phyloP scores from a whole-genome alignment of 257 asterid genomes.

The Ligustrum vulgare region DNA sequence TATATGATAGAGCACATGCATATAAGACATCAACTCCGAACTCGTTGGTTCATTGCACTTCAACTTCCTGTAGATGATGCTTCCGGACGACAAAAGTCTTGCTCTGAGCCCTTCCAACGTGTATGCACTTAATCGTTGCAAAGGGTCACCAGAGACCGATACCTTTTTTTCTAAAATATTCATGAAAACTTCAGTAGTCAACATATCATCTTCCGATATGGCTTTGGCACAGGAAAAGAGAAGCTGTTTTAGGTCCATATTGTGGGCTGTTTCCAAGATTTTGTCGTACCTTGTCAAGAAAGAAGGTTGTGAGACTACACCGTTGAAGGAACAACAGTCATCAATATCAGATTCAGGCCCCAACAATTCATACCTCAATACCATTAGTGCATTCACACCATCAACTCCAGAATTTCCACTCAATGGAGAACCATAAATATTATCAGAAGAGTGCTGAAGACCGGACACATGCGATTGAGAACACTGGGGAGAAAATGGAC shows the following conservation, averaged over 20 bases:
- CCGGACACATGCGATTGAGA: slow-evolving; percentile 74
- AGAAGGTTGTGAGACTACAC: slow-evolving; percentile 40
- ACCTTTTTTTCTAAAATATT: slow-evolving; percentile 64
- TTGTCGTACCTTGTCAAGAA: slow-evolving; percentile 52
- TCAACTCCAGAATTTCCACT: slow-evolving; percentile 76
- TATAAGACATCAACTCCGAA: slow-evolving; percentile 78
- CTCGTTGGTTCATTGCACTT: slow-evolving; percentile 88
- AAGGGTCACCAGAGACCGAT: slow-evolving; percentile 87
- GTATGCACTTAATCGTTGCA: slow-evolving; percentile 80
- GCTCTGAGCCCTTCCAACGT: slow-evolving; percentile 94
- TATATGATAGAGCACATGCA: slow-evolving; percentile 70
- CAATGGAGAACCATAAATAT: slow-evolving; percentile 70
- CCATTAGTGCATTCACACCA: slow-evolving; percentile 66
- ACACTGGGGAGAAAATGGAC: slow-evolving; percentile 76
- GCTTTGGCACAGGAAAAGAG: slow-evolving; percentile 75
- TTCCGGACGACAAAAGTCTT: slow-evolving; percentile 71
- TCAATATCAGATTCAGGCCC: slow-evolving; percentile 77
- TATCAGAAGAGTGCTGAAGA: slow-evolving; percentile 53
- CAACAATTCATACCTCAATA: slow-evolving; percentile 60
- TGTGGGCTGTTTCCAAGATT: slow-evolving; percentile 67
- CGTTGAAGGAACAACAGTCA: slow-evolving; percentile 60
- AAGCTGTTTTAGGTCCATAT: slow-evolving; percentile 67
- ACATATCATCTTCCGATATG: slow-evolving; percentile 57
- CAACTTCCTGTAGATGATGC: slow-evolving; percentile 77
- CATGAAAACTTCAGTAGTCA: slow-evolving; percentile 66